A percentile compares a stretch with the other conserved stretches of the same genome.
Conservation (phyloP, 805 yeast genomes). For the Peterozyma xylosa region DNA sequence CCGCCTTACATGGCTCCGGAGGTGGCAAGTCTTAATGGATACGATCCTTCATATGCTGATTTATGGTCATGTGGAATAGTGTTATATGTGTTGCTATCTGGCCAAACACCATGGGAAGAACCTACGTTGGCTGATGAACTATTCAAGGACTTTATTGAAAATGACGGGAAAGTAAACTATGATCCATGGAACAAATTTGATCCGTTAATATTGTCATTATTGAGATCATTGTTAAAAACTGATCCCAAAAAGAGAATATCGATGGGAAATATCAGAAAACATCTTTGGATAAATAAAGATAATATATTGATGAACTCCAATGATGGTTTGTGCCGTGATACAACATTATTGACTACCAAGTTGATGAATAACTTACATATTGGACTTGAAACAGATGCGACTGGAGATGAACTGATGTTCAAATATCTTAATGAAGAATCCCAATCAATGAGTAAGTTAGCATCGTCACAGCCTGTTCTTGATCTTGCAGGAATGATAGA, state of each 20-base stretch:
- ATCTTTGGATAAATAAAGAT: slow-evolving; percentile 47
- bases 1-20: slow-evolving; percentile 82
- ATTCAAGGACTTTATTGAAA: slow-evolving; percentile 29
- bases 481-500: slow-evolving; percentile 35
- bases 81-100: slow-evolving; percentile 52
- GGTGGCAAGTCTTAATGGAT: slow-evolving; percentile 36
- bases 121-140: slow-evolving; percentile 47
- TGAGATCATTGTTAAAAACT: slow-evolving; percentile 45
- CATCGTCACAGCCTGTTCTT: slow-evolving; percentile 40
- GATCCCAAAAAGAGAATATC: slow-evolving; percentile 36
- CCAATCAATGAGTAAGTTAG: slow-evolving; percentile 4
- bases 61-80: slow-evolving; percentile 68
- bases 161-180: slow-evolving; percentile 36
- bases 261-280: slow-evolving; percentile 32
- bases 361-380: slow-evolving; percentile 45
- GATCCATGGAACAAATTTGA: slow-evolving; percentile 53
- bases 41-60: slow-evolving; percentile 53
- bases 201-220: slow-evolving; percentile 37
- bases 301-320: slow-evolving; percentile 32
- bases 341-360: slow-evolving; percentile 40
- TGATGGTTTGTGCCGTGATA: slow-evolving; percentile 46
- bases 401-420: slow-evolving; percentile 12
- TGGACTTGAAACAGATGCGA: slow-evolving; percentile 41
- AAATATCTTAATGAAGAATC: slow-evolving; percentile 8
- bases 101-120: slow-evolving; percentile 68